These are phyloP conservation scores for Elaeagnus macrophylla DNA, from an alignment of 306 rosid species.

Conservation along the genomic window DNA sequence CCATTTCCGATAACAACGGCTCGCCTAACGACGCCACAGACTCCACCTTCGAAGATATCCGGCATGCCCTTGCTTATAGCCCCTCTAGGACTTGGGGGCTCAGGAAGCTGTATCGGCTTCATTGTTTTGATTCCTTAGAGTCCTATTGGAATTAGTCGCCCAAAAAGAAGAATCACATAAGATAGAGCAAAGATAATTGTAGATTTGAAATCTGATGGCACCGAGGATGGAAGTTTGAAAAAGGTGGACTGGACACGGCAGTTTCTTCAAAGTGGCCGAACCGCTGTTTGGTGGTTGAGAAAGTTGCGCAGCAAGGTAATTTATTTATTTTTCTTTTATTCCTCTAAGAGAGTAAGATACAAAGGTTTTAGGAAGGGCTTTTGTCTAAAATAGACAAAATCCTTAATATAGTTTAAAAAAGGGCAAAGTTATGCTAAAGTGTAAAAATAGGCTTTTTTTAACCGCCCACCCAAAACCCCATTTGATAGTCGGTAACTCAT, in stretches of 20 bases:
- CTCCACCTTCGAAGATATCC: conserved; percentile 83
- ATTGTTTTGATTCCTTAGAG: conserved; percentile 15
- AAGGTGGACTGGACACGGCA: conserved; percentile 6
- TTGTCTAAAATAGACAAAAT: too few species aligned
- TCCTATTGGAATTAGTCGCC: not conserved
- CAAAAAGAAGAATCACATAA: not conserved
- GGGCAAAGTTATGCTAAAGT: too few species aligned
- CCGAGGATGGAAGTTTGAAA: not conserved
- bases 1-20: conserved; percentile 87
- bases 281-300: not conserved
- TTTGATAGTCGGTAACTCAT: too few species aligned
- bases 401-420: too few species aligned
- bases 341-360: too few species aligned
- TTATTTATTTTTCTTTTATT: not conserved
- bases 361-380: too few species aligned
- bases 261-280: conserved; percentile 1
- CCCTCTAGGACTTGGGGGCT: conserved; percentile 66
- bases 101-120: conserved; percentile 72
- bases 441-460: too few species aligned
- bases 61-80: conserved; percentile 27
- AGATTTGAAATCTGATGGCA: not conserved
- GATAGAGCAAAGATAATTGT: not conserved
- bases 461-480: too few species aligned
- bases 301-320: not conserved
- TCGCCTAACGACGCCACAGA: conserved; percentile 63